phyloP scores from a whole-genome alignment of 768 basidiomycete genomes.

The Suillus cothurnatus region DNA sequence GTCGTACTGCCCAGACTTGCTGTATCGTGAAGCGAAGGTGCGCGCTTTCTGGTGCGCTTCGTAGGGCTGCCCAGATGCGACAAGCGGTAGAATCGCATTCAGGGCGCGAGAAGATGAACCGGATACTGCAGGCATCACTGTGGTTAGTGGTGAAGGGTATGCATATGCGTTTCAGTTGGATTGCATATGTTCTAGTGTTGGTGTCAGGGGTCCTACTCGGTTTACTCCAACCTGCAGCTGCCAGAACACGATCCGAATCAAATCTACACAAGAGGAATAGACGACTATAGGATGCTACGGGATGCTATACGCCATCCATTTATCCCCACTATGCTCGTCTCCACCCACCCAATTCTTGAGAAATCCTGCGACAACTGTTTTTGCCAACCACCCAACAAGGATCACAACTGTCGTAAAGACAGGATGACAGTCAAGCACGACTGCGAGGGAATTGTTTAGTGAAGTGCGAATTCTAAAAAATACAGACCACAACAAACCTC shows the following conservation, averaged over 20 bases:
- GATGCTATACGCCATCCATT: constrained; percentile 84
- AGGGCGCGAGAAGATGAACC: constrained; percentile 64
- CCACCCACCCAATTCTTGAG: constrained; percentile 71
- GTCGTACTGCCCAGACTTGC: constrained; percentile 77
- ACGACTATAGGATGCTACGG: constrained; percentile 58
- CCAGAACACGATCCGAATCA: background rate
- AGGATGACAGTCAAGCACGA: constrained; percentile 78
- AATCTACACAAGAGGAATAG: constrained; percentile 1
- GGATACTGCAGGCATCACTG: constrained; percentile 27
- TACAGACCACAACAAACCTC: constrained; percentile 50
- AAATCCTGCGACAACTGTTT: constrained; percentile 62
- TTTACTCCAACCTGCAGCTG: constrained; percentile 12
- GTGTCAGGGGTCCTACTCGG: constrained; percentile 25
- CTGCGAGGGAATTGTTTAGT: constrained; percentile 36
- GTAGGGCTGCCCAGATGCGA: constrained; percentile 72
- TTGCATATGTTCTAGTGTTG: constrained; percentile 6
- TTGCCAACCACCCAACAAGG: constrained; percentile 69
- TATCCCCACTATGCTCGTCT: constrained; percentile 56
- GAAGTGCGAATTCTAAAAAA: background rate
- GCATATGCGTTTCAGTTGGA: constrained; percentile 1
- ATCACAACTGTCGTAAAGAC: constrained; percentile 76
- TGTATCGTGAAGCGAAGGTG: constrained; percentile 89
- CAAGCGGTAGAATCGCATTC: constrained; percentile 73
- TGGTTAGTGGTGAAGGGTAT: constrained; percentile 3
- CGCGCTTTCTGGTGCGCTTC: constrained; percentile 97